phyloP scores from a whole-genome alignment of 2,329 filamentous ascomycete genomes.

The Arthrobotrys sphaeroides region DNA sequence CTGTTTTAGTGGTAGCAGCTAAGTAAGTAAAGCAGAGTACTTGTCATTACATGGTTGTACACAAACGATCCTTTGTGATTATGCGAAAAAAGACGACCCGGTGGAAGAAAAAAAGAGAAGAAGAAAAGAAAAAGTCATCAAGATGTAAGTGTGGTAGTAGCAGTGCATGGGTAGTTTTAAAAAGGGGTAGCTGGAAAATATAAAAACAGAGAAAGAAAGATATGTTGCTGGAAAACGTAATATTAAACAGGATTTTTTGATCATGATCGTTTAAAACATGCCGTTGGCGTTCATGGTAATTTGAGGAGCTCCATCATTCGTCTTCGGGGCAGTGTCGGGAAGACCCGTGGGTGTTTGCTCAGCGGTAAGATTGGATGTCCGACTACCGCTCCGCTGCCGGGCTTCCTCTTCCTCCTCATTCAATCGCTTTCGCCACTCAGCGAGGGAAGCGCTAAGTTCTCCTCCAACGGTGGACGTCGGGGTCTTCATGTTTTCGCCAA shows the following conservation, averaged over 20 bases:
- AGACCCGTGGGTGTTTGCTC: slow-evolving; percentile 22
- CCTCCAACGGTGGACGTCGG: slow-evolving; percentile 59
- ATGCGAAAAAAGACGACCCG: slow-evolving; percentile 12
- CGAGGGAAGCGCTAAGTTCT: slow-evolving; percentile 58
- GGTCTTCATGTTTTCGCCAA: slow-evolving; percentile 67
- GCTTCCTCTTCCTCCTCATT: slow-evolving; percentile 57
- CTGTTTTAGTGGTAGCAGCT: slow-evolving; percentile 6
- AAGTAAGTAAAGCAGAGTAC: slow-evolving; percentile 7
- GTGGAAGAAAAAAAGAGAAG: slow-evolving; percentile 5
- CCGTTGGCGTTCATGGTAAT: slow-evolving; percentile 39
- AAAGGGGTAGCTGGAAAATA: slow-evolving; percentile 11
- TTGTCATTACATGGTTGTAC: slow-evolving; percentile 48
- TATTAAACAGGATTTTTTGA: slow-evolving; percentile 20
- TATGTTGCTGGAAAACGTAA: not conserved
- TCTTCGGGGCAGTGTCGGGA: slow-evolving; percentile 41
- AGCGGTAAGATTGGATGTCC: slow-evolving; percentile 40
- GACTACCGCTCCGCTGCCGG: slow-evolving; percentile 54
- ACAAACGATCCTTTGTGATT: slow-evolving; percentile 19
- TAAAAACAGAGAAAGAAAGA: slow-evolving; percentile 19
- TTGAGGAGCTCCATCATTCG: slow-evolving; percentile 26
- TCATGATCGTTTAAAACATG: slow-evolving; percentile 50
- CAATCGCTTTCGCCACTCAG: slow-evolving; percentile 57
- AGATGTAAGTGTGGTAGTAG: not conserved
- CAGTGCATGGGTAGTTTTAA: not conserved
- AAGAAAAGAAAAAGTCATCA: not conserved